Evolutionary conservation across 768 basidiomycete species (phyloP), one percentile per base, ranked within the genome.

Genomic region (Termitomyces sp.): DNA sequence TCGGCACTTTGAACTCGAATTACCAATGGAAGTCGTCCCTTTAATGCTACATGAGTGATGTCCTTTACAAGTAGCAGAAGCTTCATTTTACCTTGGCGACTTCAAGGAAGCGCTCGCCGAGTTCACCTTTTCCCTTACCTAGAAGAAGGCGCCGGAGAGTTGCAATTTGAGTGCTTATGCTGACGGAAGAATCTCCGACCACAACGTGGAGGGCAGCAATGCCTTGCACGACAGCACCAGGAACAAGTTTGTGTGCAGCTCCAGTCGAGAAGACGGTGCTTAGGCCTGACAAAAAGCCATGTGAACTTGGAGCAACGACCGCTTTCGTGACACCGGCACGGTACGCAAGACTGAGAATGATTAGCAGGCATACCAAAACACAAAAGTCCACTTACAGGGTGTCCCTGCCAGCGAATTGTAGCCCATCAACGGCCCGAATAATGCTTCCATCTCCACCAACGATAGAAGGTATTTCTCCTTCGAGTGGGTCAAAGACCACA

Each of bases 131-230:
- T 2, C 64, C 62, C 16, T 76, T 72, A 21, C 70, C 74, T 9
- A 84, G 71, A 14, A 96, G 73, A 30, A 93, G 72, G 10, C 78
- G 73, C 1, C 93, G 80, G 48, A 97, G 73, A 16, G 83, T 75
- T 9, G 86, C 86, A 60, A 96, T 85, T 62, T 93, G 84, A 30
- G 86, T 88, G 70, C 92, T 92, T 39, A 91, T 76, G 57, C 90
- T 88, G 0, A 76, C 60, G 67, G 73, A 63, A 34, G 76, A 59
- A 28, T 71, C 71, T 63, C 75, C 67, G 42, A 95, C 67, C 4
- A 76, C 67, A 61, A 95, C 70, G 65, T 92, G 90, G 4, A 94
- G 68, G 3, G 84, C 88, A 2, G 81, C 77, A 17, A 79, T 70
- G 14, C 84, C 80, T 64, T 88, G 80, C 30, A 88, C 64, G 55